Base-by-base conservation (phyloP, 495 filamentous ascomycete genomes). In the Cryomyces minteri region DNA sequence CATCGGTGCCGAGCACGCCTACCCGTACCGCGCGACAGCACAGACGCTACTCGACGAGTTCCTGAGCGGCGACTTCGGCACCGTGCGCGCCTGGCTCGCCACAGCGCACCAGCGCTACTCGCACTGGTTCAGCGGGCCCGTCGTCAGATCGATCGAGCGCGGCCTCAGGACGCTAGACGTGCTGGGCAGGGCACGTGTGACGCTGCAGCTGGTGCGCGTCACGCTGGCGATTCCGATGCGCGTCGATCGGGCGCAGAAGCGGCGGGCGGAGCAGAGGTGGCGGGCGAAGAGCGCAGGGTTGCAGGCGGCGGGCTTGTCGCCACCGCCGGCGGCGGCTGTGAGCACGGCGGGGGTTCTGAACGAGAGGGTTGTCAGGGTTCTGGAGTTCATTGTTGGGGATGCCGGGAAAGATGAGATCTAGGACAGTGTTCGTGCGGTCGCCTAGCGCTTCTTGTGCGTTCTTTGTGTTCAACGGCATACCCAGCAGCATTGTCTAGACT, bases 171-270 rank as follows among this genome's bases (percentile, higher is more conserved):
- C 9, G 1, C 12, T 14, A 2, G 34, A 38, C 9, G 34, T 38
- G 9, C 9, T 9, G 34, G 34, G 9, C 34, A 38, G 34, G 34
- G 9, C 12, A 3, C 9, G 34, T 3, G 9, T 38, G 9, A 38
- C 34, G 34, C 9, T 9, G 9, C 62, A 64, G 52, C 59, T 67
- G 25, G 63, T 61, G 5, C 52, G 58, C 40, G 59, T 66, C 25
- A 66, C 63, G 9, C 48, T 67, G 8, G 64, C 64, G 1, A 60
- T 65, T 2, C 64, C 64, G 4, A 62, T 67, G 48, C 49, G 64
- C 31, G 64, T 67, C 18, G 64, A 67, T 48, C 58, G 64, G 10
- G 63, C 64, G 2, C 41, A 66, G 41, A 64, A 59, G 41, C 49
- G 53, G 36, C 52, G 55, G 40, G 56, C 62, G 51, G 64, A 66